A percentile compares a stretch with the other conserved stretches of the same genome.
These are phyloP conservation scores for Ceratorhiza oryzae-sativae DNA, from an alignment of 1,284 basidiomycete species.

Conservation along the genomic window DNA sequence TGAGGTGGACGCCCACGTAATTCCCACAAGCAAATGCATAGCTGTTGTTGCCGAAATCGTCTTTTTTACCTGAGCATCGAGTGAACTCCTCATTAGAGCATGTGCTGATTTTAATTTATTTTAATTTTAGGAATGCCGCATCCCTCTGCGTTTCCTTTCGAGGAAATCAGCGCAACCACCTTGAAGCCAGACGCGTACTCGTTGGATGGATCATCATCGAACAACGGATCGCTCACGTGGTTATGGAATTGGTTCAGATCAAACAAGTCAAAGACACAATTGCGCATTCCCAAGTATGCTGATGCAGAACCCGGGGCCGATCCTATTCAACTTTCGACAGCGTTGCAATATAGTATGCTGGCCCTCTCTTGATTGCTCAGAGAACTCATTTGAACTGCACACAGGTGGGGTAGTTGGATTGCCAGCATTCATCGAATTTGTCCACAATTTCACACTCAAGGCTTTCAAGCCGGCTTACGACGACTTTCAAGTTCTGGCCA, in stretches of 20 bases:
- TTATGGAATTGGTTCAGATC: conserved; percentile 68
- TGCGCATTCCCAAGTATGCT: conserved; percentile 69
- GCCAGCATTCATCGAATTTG: conserved; percentile 59
- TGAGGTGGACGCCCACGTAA: too few relatives aligned
- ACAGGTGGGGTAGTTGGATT: conserved; percentile 61
- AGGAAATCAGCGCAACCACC: conserved; percentile 59
- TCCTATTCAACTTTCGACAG: conserved; percentile 65
- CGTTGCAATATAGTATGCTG: conserved; percentile 71
- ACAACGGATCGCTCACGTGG: conserved; percentile 59
- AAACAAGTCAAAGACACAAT: conserved; percentile 57
- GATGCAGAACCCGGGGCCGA: conserved; percentile 49
- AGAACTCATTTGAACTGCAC: not conserved
- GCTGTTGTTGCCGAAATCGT: too few relatives aligned
- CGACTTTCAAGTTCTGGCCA: conserved; percentile 69
- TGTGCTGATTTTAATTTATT: not conserved
- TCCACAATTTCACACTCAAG: conserved; percentile 65
- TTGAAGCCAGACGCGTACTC: conserved; percentile 54
- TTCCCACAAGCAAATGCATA: too few relatives aligned
- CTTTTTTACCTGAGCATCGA: too few relatives aligned
- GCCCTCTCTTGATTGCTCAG: not conserved
- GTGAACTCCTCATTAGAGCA: too few relatives aligned
- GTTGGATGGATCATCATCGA: conserved; percentile 45
- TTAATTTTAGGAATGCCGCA: conserved; percentile 61
- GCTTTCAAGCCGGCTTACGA: conserved; percentile 73
- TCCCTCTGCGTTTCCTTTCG: conserved; percentile 69